Conservation (phyloP, 495 filamentous ascomycete species). For the Podospora bellae-mahoneyi region DNA sequence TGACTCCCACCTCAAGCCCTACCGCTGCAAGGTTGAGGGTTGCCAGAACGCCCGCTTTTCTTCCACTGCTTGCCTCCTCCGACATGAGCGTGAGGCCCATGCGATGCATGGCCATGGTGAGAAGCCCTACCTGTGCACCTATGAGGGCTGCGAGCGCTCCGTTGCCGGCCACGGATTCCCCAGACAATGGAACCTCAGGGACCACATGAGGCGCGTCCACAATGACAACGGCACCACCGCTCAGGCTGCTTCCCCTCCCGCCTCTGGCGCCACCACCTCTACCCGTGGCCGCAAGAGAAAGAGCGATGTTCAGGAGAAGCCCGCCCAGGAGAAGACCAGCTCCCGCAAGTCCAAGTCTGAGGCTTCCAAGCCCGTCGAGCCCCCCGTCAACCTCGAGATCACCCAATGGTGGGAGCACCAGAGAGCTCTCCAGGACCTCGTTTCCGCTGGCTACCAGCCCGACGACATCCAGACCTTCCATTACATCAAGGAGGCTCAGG, state of each 20-base stretch:
- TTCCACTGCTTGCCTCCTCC: slow-evolving; percentile 90
- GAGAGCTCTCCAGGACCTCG: slow-evolving; percentile 42
- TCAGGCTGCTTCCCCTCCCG: slow-evolving; percentile 37
- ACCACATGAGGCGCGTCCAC: slow-evolving; percentile 93
- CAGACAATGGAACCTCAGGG: slow-evolving; percentile 85
- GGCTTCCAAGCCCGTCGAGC: slow-evolving; percentile 32
- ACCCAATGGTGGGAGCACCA: slow-evolving; percentile 50
- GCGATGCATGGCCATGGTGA: slow-evolving; percentile 91
- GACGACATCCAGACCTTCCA: slow-evolving; percentile 44
- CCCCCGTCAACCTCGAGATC: slow-evolving; percentile 33
- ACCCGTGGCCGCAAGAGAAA: slow-evolving; percentile 49
- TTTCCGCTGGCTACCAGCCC: slow-evolving; percentile 44
- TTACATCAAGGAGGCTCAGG: slow-evolving; percentile 43
- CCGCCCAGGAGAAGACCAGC: slow-evolving; percentile 36
- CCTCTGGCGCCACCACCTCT: slow-evolving; percentile 31
- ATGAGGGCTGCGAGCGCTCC: slow-evolving; percentile 78
- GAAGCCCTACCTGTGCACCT: slow-evolving; percentile 82
- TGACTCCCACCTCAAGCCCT: slow-evolving; percentile 91
- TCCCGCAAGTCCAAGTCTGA: slow-evolving; percentile 42
- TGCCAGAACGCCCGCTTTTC: slow-evolving; percentile 83
- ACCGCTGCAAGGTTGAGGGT: slow-evolving; percentile 76
- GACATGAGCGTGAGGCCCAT: slow-evolving; percentile 91
- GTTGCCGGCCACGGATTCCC: slow-evolving; percentile 81
- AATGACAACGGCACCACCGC: slow-evolving; percentile 59
- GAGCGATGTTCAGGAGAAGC: slow-evolving; percentile 42